These are phyloP conservation scores for Excoecaria agallocha DNA, from an alignment of 345 rosid species.

Conservation along the genomic window DNA sequence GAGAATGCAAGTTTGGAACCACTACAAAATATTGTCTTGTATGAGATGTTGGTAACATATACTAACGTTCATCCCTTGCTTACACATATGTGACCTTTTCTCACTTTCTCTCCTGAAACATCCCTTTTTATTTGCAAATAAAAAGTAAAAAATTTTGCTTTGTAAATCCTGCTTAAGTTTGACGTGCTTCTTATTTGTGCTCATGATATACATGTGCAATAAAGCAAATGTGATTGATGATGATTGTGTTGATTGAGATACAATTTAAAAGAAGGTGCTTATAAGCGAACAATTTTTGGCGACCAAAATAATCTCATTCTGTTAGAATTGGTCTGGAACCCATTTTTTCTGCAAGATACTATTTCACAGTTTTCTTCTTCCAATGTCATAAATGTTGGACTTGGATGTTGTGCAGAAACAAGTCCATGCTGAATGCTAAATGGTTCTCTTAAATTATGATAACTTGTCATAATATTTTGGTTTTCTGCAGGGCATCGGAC, in stretches of 20 bases:
- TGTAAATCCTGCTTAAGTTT: background rate
- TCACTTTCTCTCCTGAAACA: background rate
- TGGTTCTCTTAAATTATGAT: background rate
- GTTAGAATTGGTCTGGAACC: background rate
- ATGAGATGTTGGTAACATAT: background rate
- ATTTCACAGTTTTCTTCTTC: background rate
- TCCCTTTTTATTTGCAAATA: background rate
- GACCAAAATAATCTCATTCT: background rate
- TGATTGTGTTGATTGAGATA: background rate
- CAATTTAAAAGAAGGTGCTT: background rate
- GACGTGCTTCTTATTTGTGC: background rate
- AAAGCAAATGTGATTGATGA: background rate
- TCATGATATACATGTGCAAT: background rate
- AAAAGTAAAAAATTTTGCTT: background rate
- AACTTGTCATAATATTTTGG: background rate
- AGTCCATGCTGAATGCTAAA: background rate
- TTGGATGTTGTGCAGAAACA: background rate
- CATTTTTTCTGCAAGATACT: background rate
- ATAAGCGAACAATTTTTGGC: background rate
- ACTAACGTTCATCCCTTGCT: background rate
- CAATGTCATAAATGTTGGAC: background rate
- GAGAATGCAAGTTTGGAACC: background rate
- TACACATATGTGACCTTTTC: background rate
- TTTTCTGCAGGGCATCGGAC: constrained; percentile 52
- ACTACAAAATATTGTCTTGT: background rate